phyloP scores from a whole-genome alignment of 345 rosid genomes.

The Eucalyptus tenuipes region DNA sequence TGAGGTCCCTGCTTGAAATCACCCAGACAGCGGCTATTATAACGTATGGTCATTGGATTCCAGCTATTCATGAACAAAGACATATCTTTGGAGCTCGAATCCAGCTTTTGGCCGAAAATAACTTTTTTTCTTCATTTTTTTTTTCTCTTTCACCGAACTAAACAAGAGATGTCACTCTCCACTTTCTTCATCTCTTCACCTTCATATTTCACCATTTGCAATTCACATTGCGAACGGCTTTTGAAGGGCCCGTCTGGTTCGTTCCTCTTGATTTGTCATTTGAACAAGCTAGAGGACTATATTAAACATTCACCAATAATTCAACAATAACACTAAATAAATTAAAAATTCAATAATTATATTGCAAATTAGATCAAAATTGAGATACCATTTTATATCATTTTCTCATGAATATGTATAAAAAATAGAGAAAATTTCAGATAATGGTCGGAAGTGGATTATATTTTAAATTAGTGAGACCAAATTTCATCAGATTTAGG shows the following conservation, averaged over 20 bases:
- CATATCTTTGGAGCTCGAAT: not conserved
- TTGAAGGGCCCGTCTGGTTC: not conserved
- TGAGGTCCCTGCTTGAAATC: not conserved
- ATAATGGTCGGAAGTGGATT: rapidly evolving
- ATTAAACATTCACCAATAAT: not conserved
- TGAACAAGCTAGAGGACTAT: no score
- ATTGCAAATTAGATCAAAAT: not conserved
- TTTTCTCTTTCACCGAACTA: not conserved
- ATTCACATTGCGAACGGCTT: not conserved
- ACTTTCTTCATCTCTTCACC: not conserved
- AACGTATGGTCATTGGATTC: not conserved
- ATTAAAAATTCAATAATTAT: not conserved
- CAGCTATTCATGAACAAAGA: not conserved
- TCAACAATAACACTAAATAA: not conserved
- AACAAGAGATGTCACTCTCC: not conserved
- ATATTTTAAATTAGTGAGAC: no score
- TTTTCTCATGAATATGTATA: not conserved
- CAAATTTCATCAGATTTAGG: rapidly evolving
- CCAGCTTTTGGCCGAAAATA: not conserved
- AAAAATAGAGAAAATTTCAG: no score
- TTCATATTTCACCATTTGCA: not conserved
- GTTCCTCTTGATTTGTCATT: not conserved
- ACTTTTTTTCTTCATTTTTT: not conserved
- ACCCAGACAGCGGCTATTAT: not conserved
- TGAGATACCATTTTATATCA: not conserved